phyloP scores from a whole-genome alignment of 116 monocot genomes.

The Papilionanthe hybrid region DNA sequence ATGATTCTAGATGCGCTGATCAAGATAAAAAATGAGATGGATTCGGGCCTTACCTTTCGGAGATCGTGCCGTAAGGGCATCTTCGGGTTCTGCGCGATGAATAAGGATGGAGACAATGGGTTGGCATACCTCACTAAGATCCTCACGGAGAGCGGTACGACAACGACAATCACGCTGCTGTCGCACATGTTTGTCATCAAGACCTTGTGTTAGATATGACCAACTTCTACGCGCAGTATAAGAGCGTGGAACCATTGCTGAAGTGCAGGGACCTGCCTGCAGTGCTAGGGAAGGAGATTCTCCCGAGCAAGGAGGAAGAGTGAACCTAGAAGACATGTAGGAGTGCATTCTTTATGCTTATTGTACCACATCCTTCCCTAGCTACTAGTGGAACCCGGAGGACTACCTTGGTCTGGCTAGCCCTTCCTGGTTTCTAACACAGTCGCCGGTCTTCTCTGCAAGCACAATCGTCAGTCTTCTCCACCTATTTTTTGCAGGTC shows the following conservation, averaged over 20 bases:
- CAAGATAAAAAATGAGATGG: conserved; percentile 95
- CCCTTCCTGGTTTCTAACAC: too few relatives aligned
- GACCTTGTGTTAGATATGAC: conserved; percentile 96
- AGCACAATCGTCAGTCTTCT: too few relatives aligned
- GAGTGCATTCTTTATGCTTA: conserved; percentile 95
- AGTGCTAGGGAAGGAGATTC: conserved; percentile 59
- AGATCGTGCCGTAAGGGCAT: conserved; percentile 93
- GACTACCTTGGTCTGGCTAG: conserved; percentile 82
- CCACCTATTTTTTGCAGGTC: too few relatives aligned
- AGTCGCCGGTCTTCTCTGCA: too few relatives aligned
- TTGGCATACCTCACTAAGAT: conserved; percentile 94
- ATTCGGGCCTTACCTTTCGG: conserved; percentile 75
- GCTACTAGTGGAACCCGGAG: conserved; percentile 99
- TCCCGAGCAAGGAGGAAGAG: conserved; percentile 77
- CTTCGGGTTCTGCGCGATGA: conserved; percentile 96
- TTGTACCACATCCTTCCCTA: conserved; percentile 89
- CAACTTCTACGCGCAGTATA: conserved; percentile 87
- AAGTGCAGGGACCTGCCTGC: conserved; percentile 71
- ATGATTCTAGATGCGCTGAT: conserved; percentile 94
- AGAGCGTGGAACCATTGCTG: conserved; percentile 94
- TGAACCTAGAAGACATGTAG: conserved; percentile 91
- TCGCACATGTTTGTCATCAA: conserved; percentile 94
- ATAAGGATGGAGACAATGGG: conserved; percentile 85
- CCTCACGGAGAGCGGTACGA: conserved; percentile 2
- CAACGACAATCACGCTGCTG: conserved; percentile 62